A percentile compares a stretch with the other conserved stretches of the same genome.
These are phyloP conservation scores for Salix arbutifolia DNA, from an alignment of 345 rosid species.

Conservation along the genomic window DNA sequence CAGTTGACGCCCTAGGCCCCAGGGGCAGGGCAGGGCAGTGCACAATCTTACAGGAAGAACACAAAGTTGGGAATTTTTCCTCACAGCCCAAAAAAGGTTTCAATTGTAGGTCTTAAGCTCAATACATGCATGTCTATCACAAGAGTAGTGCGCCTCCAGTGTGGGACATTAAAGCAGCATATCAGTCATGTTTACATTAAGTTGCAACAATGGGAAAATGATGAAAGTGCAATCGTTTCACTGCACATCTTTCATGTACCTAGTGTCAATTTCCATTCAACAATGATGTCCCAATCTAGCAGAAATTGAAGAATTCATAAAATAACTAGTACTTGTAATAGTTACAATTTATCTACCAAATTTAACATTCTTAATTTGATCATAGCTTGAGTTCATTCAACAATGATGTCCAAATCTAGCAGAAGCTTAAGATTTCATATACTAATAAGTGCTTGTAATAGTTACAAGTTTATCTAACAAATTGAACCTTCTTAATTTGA, in stretches of 20 bases:
- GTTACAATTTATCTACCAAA: not conserved
- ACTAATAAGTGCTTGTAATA: not conserved
- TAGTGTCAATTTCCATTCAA: not conserved
- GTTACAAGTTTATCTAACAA: not conserved
- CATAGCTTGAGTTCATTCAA: not conserved
- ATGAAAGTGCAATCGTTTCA: not conserved
- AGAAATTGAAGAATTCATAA: not conserved
- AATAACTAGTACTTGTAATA: not conserved
- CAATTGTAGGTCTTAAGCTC: not conserved
- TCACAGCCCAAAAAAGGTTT: not conserved
- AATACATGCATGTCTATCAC: not conserved
- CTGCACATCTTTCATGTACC: not conserved
- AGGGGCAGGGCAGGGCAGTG: not conserved
- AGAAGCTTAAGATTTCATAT: not conserved
- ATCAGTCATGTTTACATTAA: not conserved
- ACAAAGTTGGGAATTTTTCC: not conserved
- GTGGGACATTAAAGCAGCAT: not conserved
- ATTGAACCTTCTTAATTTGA: not conserved
- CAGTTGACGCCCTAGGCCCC: not conserved
- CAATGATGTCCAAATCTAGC: not conserved
- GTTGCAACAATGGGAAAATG: not conserved
- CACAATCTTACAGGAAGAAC: not conserved
- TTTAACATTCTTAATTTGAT: not conserved
- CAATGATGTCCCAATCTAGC: not conserved
- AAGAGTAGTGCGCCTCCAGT: not conserved